These are phyloP conservation scores for Sugiyamaella japonica DNA, from an alignment of 1,139 yeast species.

Conservation along the genomic window DNA sequence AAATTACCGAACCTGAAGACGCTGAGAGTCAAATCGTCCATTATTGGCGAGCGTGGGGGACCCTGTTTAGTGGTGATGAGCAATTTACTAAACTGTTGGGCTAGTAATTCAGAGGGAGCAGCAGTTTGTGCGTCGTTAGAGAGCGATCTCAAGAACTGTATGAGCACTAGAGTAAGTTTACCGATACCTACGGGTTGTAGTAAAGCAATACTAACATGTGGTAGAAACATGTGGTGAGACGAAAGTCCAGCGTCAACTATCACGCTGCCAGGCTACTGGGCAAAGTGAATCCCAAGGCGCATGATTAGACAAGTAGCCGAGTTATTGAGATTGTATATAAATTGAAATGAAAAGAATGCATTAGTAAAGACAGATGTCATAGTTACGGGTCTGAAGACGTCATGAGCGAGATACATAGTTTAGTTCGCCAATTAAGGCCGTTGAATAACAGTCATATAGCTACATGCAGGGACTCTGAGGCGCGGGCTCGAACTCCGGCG, in stretches of 20 bases:
- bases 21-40: conserved; percentile 67
- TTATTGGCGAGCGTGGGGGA: conserved; percentile 56
- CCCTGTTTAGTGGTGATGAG: conserved; percentile 83
- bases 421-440: too few species aligned
- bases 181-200: too few species aligned
- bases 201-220: conserved; percentile 9
- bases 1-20: conserved; percentile 75
- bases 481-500: too few species aligned
- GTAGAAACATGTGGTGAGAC: conserved; percentile 39
- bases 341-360: not conserved
- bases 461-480: too few species aligned
- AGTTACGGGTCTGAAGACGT: too few species aligned
- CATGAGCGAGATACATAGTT: too few species aligned
- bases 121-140: conserved; percentile 65
- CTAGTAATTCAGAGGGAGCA: conserved; percentile 86
- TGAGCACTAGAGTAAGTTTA: conserved; percentile 43
- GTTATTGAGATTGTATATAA: not conserved
- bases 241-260: conserved; percentile 63
- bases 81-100: conserved; percentile 90
- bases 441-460: too few species aligned
- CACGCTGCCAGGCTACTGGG: conserved; percentile 82
- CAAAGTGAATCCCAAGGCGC: conserved; percentile 71
- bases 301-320: conserved; percentile 51
- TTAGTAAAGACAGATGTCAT: too few species aligned
- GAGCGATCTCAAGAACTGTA: conserved; percentile 54